These are phyloP conservation scores for Phlebiopsis flavidoalba DNA, from an alignment of 768 basidiomycete genomes.

Conservation along the genomic window DNA sequence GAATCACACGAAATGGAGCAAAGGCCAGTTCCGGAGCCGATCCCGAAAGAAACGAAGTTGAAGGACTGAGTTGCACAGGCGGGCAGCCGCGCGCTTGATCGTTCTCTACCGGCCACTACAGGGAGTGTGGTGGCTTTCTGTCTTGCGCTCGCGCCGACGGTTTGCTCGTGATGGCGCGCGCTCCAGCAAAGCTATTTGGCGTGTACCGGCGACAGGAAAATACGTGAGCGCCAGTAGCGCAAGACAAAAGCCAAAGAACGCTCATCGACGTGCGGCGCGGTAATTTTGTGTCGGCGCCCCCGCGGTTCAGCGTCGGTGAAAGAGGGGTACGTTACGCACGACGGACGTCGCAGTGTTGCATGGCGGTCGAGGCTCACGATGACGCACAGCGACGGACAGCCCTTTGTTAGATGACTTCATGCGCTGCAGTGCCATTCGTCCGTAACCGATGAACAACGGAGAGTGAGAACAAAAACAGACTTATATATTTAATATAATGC, in stretches of 20 bases:
- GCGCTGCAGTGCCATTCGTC: not conserved
- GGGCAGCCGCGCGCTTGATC: conserved; percentile 51
- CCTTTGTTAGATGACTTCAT: conserved; percentile 1
- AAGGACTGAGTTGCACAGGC: conserved; percentile 69
- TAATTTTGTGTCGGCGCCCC: not conserved
- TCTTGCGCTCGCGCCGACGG: conserved; percentile 4
- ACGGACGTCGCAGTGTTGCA: not conserved
- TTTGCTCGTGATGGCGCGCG: conserved; percentile 1
- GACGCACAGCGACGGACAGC: not conserved
- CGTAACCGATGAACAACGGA: not conserved
- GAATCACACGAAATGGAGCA: conserved; percentile 80
- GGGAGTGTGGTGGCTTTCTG: conserved; percentile 40
- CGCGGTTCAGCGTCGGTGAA: not conserved
- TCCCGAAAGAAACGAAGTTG: conserved; percentile 58
- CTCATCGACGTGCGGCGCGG: conserved; percentile 12
- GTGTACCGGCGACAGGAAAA: conserved; percentile 49
- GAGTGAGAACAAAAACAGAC: too few species aligned
- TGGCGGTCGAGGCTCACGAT: not conserved
- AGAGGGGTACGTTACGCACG: not conserved
- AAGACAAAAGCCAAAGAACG: conserved; percentile 24
- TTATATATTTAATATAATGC: not conserved
- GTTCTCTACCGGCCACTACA: conserved; percentile 63
- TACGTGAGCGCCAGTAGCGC: conserved; percentile 37
- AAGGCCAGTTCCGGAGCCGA: conserved; percentile 61
- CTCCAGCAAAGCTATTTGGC: conserved; percentile 63